phyloP scores from a whole-genome alignment of 805 yeast species.

The Cyberlindnera americana region DNA sequence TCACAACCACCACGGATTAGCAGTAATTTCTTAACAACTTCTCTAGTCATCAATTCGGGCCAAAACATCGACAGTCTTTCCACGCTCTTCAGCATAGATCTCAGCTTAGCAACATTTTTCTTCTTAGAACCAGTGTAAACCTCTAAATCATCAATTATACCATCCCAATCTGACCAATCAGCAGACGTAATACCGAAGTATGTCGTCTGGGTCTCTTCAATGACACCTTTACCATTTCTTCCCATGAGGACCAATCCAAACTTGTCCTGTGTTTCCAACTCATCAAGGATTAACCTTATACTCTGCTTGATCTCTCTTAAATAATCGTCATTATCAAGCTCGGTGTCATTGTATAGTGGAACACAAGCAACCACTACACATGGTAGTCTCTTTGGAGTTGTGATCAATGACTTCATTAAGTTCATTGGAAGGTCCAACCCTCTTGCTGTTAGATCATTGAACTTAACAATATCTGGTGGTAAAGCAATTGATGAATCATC shows the following conservation, averaged over 20 bases:
- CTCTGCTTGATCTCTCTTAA: conserved; percentile 22
- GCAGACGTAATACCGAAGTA: conserved; percentile 44
- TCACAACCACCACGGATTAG: conserved; percentile 10
- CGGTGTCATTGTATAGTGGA: conserved; percentile 35
- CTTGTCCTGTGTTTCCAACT: conserved; percentile 36
- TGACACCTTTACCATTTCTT: conserved; percentile 36
- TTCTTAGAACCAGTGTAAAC: conserved; percentile 20
- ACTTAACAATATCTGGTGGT: conserved; percentile 38
- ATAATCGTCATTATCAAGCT: conserved; percentile 30
- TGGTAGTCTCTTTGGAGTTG: conserved; percentile 38
- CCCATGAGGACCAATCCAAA: conserved; percentile 49
- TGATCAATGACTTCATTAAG: conserved; percentile 35
- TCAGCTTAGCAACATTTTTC: conserved; percentile 4
- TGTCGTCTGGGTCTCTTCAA: conserved; percentile 34
- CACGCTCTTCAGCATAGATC: conserved; percentile 7
- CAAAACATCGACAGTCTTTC: conserved; percentile 8
- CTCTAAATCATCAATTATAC: conserved; percentile 36
- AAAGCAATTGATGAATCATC: conserved; percentile 29
- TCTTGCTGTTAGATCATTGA: conserved; percentile 34
- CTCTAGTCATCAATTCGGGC: conserved; percentile 10
- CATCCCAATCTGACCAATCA: conserved; percentile 49
- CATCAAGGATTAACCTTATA: conserved; percentile 28
- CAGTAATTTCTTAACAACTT: conserved; percentile 14
- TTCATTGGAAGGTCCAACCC: conserved; percentile 41
- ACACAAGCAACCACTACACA: conserved; percentile 42